Evolutionary conservation across 2,329 filamentous ascomycete genomes (phyloP), one percentile per base, ranked within the genome.

Genomic region (Trichophyton schoenleinii): DNA sequence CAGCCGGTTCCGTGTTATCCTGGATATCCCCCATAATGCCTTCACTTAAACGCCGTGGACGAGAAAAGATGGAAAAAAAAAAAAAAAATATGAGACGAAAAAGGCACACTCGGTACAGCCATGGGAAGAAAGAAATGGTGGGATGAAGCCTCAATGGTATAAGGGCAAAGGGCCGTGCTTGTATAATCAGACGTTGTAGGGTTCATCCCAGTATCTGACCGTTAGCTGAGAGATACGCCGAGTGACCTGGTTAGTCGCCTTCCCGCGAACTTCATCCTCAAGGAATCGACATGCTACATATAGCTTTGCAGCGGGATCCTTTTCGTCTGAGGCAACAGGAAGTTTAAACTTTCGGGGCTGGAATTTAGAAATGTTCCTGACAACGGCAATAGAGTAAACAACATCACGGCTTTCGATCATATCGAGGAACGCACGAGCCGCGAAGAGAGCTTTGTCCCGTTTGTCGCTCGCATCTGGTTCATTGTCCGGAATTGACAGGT

Each of bases 371-470:
- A 91, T 79, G 64, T 91, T 84, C 28, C 90, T 85, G 15, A 88
- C 85, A 61, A 95, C 83, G 7, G 88, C 89, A 66, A 96, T 87
- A 0, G 89, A 94, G 74, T 96, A 96, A 61, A 96, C 83, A 18
- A 96, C 87, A 71, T 96, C 91, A 60, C 91, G 85, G 68, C 92
- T 94, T 75, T 96, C 91, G 25, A 87, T 83, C 57, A 87, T 87
- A 66, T 90, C 87, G 11, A 96, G 80, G 22, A 92, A 79, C 61
- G 81, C 81, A 36, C 89, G 85, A 72, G 90, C 83, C 59, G 80
- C 80, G 3, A 73, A 74, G 34, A 96, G 77, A 1, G 83, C 81
- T 28, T 84, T 81, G 60, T 91, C 86, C 41, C 89, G 82, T 60
- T 81, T 78, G 67, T 80, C 83, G 62, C 75, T 76, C 62, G 68